Evolutionary conservation across 2,329 filamentous ascomycete species (phyloP).

Genomic region (Neophaeococcomyces aloes): DNA sequence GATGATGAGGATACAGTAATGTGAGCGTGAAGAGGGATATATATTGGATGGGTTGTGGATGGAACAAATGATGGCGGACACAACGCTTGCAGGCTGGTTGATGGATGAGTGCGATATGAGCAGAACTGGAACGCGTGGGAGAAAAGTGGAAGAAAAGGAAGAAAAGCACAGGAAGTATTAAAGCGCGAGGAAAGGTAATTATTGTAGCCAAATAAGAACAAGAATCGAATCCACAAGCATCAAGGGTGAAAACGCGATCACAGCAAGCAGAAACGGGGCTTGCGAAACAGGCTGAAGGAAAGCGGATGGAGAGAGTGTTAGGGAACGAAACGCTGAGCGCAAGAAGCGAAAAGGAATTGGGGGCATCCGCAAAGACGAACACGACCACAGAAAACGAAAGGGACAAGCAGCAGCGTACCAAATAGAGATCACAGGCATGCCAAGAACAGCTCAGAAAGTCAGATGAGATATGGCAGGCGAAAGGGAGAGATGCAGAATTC

Average conservation of each 20-base stretch:
- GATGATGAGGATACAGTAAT: no score
- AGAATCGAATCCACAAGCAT: conserved; percentile 4
- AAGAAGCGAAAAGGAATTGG: conserved; percentile 10
- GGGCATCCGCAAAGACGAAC: neutral
- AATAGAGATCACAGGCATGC: neutral
- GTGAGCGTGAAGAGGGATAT: no score
- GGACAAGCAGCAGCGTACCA: neutral
- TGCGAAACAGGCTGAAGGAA: no score
- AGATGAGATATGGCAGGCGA: no score
- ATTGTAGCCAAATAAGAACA: conserved; percentile 1
- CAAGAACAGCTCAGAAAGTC: neutral
- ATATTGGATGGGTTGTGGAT: no score
- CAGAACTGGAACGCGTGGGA: neutral
- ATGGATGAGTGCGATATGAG: conserved; percentile 4
- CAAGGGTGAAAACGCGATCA: conserved; percentile 6
- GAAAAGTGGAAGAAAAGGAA: conserved; percentile 2
- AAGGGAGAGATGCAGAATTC: no score
- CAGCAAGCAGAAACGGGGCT: conserved; percentile 4
- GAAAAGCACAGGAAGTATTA: conserved; percentile 1
- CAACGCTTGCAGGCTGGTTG: neutral
- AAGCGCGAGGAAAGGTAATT: conserved; percentile 8
- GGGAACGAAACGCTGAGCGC: conserved; percentile 8
- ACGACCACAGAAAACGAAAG: neutral
- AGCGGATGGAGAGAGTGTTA: neutral
- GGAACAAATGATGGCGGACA: no score